phyloP scores from a whole-genome alignment of 2,329 filamentous ascomycete species.

The Endothia cerciana region DNA sequence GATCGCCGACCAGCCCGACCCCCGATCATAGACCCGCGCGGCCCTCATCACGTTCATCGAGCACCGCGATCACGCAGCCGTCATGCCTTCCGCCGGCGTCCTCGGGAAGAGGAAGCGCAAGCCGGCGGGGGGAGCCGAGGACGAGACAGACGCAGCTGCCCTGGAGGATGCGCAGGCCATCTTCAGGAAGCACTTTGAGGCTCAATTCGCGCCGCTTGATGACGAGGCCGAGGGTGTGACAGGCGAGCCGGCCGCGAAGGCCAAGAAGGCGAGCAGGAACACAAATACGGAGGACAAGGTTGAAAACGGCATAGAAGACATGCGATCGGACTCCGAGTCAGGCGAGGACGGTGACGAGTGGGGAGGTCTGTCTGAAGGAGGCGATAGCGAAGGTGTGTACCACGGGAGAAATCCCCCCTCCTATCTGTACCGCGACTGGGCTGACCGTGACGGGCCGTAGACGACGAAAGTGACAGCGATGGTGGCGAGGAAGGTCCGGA shows the following conservation, averaged over 20 bases:
- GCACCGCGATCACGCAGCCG: conserved; percentile 23
- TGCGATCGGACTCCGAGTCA: conserved; percentile 27
- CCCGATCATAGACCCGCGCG: no score
- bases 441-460: conserved; percentile 32
- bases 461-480: conserved; percentile 33
- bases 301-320: conserved; percentile 35
- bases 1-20: no score
- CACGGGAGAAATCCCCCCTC: conserved; percentile 8
- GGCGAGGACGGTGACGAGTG: conserved; percentile 50
- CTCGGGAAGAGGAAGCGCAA: conserved; percentile 29
- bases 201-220: conserved; percentile 76
- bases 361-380: conserved; percentile 64
- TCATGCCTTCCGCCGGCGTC: conserved; percentile 19
- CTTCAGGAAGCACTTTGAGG: conserved; percentile 85
- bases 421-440: conserved; percentile 1
- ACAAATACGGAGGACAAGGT: conserved; percentile 36
- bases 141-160: conserved; percentile 28
- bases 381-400: conserved; percentile 38
- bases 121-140: conserved; percentile 13
- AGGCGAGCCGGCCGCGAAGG: conserved; percentile 9
- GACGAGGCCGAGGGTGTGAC: conserved; percentile 44
- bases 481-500: conserved; percentile 36
- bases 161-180: conserved; percentile 68
- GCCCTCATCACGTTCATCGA: not conserved
- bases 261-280: conserved; percentile 40